These are phyloP conservation scores for Spathaspora gorwiae DNA, from an alignment of 805 yeast species.

Conservation along the genomic window DNA sequence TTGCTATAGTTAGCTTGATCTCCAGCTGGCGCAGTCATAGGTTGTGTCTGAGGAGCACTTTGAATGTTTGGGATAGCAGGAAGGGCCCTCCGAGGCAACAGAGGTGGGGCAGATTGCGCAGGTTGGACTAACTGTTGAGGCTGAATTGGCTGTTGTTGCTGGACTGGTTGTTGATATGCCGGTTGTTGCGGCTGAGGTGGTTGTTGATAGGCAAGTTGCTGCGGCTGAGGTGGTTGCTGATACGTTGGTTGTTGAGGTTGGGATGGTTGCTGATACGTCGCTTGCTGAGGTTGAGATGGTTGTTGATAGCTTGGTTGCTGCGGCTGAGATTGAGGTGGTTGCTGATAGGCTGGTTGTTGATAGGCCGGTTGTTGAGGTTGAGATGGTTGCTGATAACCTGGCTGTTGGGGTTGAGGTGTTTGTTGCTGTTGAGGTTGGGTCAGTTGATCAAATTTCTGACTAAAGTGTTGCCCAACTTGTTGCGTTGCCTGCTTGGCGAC, in stretches of 20 bases:
- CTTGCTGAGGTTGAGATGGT: conserved; percentile 2
- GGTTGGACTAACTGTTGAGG: background rate
- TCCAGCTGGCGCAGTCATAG: background rate
- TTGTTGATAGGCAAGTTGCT: conserved; percentile 6
- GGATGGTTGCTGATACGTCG: conserved; percentile 4
- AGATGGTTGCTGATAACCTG: conserved; percentile 1
- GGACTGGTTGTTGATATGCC: conserved; percentile 7
- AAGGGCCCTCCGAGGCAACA: conserved; percentile 4
- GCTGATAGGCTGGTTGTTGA: conserved; percentile 9
- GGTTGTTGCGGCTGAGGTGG: conserved; percentile 4
- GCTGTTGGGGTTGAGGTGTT: conserved; percentile 3
- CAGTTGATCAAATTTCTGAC: conserved; percentile 7
- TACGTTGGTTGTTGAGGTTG: background rate
- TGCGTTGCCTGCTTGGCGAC: conserved; percentile 6
- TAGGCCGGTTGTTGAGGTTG: conserved; percentile 14
- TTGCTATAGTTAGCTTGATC: too few relatives aligned
- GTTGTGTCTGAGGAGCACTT: background rate
- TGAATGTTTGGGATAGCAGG: conserved; percentile 4
- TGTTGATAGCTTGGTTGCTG: background rate
- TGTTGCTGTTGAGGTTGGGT: conserved; percentile 15
- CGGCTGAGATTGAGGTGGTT: conserved; percentile 5
- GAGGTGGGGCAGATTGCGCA: conserved; percentile 1
- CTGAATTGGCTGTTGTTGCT: background rate
- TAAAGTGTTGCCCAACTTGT: conserved; percentile 8
- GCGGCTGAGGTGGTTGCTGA: conserved; percentile 6